Conservation (phyloP, 768 basidiomycete species). For the Amanita thiersii region DNA sequence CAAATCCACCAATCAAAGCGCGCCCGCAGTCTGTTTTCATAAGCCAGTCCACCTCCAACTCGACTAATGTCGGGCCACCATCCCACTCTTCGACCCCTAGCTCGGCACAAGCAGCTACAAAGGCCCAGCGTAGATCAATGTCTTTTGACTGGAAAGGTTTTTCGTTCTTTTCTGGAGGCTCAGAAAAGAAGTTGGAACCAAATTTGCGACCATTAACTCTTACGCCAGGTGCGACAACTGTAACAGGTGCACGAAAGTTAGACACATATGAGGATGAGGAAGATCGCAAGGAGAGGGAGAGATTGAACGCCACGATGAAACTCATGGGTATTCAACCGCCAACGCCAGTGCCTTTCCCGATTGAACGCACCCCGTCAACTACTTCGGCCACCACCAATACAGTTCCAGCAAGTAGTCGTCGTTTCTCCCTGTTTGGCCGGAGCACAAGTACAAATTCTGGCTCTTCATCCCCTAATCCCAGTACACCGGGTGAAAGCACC, state of each 20-base stretch:
- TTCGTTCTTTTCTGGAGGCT: slow-evolving; percentile 49
- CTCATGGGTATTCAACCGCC: slow-evolving; percentile 83
- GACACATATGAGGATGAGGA: slow-evolving; percentile 92
- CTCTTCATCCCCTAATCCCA: slow-evolving; percentile 39
- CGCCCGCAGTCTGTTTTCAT: slow-evolving; percentile 60
- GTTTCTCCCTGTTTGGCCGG: slow-evolving; percentile 67
- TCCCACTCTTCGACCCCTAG: slow-evolving; percentile 16
- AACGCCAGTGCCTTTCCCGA: slow-evolving; percentile 27
- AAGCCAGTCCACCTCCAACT: slow-evolving; percentile 28
- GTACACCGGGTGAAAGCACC: slow-evolving; percentile 20
- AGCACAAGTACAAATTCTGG: slow-evolving; percentile 33
- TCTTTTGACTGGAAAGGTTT: slow-evolving; percentile 82
- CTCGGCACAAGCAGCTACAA: slow-evolving; percentile 22
- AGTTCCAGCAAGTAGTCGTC: slow-evolving; percentile 29
- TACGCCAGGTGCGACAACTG: slow-evolving; percentile 49
- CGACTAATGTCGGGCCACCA: slow-evolving; percentile 21
- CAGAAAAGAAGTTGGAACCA: slow-evolving; percentile 58
- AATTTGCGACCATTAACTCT: slow-evolving; percentile 68
- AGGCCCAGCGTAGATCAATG: slow-evolving; percentile 61
- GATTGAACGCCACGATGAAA: slow-evolving; percentile 87
- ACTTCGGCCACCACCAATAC: slow-evolving; percentile 17
- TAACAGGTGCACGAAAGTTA: slow-evolving; percentile 65
- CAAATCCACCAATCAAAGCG: slow-evolving; percentile 30
- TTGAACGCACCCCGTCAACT: slow-evolving; percentile 20
- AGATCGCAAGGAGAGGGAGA: slow-evolving; percentile 78